Conservation (phyloP, 768 basidiomycete genomes). For the Hydnomerulius pinastri region DNA sequence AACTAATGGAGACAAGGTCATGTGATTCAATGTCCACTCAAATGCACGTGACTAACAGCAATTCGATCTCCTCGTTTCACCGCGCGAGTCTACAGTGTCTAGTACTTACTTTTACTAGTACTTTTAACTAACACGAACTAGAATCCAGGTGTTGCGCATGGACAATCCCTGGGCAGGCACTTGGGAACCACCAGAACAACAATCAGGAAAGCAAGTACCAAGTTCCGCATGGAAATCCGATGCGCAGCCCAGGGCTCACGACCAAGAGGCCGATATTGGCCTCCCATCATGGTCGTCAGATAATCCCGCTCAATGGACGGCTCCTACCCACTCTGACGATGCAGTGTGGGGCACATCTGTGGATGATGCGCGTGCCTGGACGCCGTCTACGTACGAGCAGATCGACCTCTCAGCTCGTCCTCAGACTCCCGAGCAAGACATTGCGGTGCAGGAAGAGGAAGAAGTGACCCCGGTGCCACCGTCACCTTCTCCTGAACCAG, state of each 20-base stretch:
- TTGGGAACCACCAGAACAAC: conserved; percentile 55
- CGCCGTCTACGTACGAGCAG: conserved; percentile 15
- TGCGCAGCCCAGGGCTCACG: conserved; percentile 12
- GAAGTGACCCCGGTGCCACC: not conserved
- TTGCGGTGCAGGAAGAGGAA: not conserved
- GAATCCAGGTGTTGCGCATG: conserved; percentile 38
- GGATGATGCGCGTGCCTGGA: conserved; percentile 3
- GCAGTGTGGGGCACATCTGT: conserved; percentile 43
- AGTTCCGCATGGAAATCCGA: conserved; percentile 5
- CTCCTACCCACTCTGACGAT: conserved; percentile 40
- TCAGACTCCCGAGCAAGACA: conserved; percentile 1
- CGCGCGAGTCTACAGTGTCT: too few species aligned
- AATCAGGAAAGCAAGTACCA: conserved; percentile 5
- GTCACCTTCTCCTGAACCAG: not conserved
- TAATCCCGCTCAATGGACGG: conserved; percentile 46
- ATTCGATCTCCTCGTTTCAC: too few species aligned
- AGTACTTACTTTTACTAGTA: too few species aligned
- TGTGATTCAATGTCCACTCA: too few species aligned
- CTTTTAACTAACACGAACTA: not conserved
- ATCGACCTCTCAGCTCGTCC: conserved; percentile 4
- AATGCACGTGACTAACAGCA: not conserved
- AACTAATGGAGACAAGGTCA: not conserved
- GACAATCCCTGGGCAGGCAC: conserved; percentile 79
- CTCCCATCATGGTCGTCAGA: conserved; percentile 59
- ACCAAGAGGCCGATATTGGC: conserved; percentile 57